Conservation (phyloP, 345 rosid species). For the Mangifera indica region DNA sequence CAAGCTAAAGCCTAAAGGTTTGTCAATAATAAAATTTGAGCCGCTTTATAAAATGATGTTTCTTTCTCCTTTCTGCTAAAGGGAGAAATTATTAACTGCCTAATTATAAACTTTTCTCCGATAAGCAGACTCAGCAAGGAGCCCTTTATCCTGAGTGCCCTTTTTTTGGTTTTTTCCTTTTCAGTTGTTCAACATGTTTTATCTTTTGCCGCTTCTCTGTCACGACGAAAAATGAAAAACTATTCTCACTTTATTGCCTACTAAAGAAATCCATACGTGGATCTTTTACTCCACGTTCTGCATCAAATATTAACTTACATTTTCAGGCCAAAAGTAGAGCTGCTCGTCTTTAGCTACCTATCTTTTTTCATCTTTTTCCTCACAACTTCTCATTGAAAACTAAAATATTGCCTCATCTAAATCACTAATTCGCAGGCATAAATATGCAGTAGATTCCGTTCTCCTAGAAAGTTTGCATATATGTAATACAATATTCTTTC, state of each 20-base stretch:
- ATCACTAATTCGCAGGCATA: too few species aligned
- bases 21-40: neutral
- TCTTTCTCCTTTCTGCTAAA: neutral
- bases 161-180: slow-evolving; percentile 6
- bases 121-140: neutral
- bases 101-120: neutral
- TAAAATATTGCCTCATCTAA: too few species aligned
- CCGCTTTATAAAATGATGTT: neutral
- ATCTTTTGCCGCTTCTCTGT: neutral
- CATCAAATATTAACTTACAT: too few species aligned
- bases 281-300: too few species aligned
- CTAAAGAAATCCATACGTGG: too few species aligned
- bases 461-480: too few species aligned
- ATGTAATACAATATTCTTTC: too few species aligned
- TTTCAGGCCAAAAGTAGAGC: too few species aligned
- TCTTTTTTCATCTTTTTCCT: too few species aligned
- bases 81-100: neutral
- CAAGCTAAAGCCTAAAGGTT: slow-evolving; percentile 13
- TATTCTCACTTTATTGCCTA: neutral
- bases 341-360: too few species aligned
- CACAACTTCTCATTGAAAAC: too few species aligned
- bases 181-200: neutral
- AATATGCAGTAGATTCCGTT: too few species aligned
- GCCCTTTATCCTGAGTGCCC: neutral
- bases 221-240: neutral